Conservation (phyloP, 129 eudicot species). For the sunflower (Helianthus annuus) region DNA sequence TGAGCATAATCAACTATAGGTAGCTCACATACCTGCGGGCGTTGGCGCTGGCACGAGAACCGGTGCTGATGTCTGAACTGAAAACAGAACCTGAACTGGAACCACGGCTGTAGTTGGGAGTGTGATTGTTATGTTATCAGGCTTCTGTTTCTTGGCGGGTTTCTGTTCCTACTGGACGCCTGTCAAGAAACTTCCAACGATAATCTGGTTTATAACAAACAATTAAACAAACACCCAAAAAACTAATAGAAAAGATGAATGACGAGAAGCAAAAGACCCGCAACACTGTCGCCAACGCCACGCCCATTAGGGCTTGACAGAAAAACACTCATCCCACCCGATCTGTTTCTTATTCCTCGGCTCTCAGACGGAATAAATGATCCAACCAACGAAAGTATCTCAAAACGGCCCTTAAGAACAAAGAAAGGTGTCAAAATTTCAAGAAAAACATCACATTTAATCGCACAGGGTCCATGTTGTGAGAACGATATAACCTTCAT, state of each 20-base stretch:
- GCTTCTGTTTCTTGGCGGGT: conserved; percentile 63
- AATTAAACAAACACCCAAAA: not conserved
- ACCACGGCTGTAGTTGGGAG: conserved; percentile 40
- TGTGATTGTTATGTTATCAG: conserved; percentile 40
- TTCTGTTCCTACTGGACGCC: conserved; percentile 82
- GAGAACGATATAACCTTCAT: conserved; percentile 65
- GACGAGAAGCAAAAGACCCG: conserved; percentile 52
- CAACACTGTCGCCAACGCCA: conserved; percentile 91
- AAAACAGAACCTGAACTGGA: conserved; percentile 16
- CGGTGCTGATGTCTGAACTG: not conserved
- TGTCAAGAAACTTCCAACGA: conserved; percentile 84
- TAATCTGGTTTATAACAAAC: conserved; percentile 50
- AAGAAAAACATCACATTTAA: not conserved
- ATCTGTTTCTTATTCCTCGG: conserved; percentile 71
- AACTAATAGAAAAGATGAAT: not conserved
- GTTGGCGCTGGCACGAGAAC: conserved; percentile 11
- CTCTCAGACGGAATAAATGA: conserved; percentile 82
- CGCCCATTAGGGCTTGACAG: conserved; percentile 87
- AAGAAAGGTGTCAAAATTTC: too few relatives aligned
- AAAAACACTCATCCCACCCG: conserved; percentile 93
- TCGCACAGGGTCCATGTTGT: conserved; percentile 66
- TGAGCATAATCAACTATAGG: too few relatives aligned
- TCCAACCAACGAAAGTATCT: conserved; percentile 79
- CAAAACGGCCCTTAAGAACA: conserved; percentile 98
- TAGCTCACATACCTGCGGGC: too few relatives aligned